A percentile compares a stretch with the other conserved stretches of the same genome.
phyloP scores from a whole-genome alignment of 129 eudicot species.

The Apium graveolens region DNA sequence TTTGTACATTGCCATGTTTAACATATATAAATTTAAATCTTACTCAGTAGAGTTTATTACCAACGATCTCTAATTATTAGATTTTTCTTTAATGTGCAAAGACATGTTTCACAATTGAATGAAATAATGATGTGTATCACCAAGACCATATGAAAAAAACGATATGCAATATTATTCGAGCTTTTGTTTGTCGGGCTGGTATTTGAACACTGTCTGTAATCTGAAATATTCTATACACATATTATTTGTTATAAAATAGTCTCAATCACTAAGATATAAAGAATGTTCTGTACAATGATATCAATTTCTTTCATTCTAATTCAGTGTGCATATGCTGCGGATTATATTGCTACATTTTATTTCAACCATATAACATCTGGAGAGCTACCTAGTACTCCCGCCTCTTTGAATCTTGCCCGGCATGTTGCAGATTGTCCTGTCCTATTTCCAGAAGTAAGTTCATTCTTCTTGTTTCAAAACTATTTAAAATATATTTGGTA shows the following conservation, averaged over 20 bases:
- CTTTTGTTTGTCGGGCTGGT: not conserved
- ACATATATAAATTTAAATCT: not conserved
- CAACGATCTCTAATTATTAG: not conserved
- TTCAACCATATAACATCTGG: constrained; percentile 27
- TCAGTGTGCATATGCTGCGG: constrained; percentile 36
- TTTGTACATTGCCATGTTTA: not conserved
- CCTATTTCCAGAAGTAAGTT: constrained; percentile 27
- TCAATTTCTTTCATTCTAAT: not conserved
- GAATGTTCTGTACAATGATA: not conserved
- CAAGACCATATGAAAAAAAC: not conserved
- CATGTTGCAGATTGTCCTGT: constrained; percentile 22
- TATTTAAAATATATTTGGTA: not conserved
- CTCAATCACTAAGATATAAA: not conserved
- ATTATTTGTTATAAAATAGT: not conserved
- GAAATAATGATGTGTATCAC: not conserved
- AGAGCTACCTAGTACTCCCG: constrained; percentile 20
- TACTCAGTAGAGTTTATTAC: not conserved
- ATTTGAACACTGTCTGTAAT: not conserved
- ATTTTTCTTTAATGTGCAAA: not conserved
- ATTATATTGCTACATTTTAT: constrained; percentile 24
- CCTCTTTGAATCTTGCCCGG: constrained; percentile 22
- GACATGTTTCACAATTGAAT: not conserved
- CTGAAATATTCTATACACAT: no score
- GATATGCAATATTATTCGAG: not conserved
- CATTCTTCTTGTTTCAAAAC: not conserved